Conservation (phyloP, 495 filamentous ascomycete species). For the Xylaria longipes region DNA sequence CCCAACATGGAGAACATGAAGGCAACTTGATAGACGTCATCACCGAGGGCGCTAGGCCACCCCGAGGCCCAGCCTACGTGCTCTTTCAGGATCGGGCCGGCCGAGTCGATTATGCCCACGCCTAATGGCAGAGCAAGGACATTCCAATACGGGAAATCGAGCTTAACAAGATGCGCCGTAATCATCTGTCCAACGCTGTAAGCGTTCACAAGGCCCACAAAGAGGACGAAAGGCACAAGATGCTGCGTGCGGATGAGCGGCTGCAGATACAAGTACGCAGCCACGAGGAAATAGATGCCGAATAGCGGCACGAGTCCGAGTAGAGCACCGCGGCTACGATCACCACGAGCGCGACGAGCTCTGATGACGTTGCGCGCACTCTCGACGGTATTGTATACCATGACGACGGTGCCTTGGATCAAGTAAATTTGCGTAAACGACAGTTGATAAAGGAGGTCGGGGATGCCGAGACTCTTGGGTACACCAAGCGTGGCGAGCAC, state of each 20-base stretch:
- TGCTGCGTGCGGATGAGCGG: slow-evolving; percentile 81
- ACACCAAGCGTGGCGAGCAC: slow-evolving; percentile 77
- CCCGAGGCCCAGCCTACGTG: slow-evolving; percentile 62
- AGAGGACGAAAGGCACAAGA: slow-evolving; percentile 85
- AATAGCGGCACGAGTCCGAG: slow-evolving; percentile 83
- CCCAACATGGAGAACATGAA: slow-evolving; percentile 88
- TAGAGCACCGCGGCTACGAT: slow-evolving; percentile 73
- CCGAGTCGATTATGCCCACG: slow-evolving; percentile 75
- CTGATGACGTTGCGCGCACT: slow-evolving; percentile 82
- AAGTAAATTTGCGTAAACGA: slow-evolving; percentile 92
- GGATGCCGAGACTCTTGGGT: slow-evolving; percentile 67
- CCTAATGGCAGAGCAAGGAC: slow-evolving; percentile 72
- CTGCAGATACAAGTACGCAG: slow-evolving; percentile 80
- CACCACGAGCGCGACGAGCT: slow-evolving; percentile 73
- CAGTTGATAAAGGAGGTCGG: slow-evolving; percentile 72
- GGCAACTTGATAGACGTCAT: slow-evolving; percentile 78
- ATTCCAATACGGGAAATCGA: slow-evolving; percentile 87
- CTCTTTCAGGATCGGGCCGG: slow-evolving; percentile 67
- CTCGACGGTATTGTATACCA: slow-evolving; percentile 80
- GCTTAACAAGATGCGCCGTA: slow-evolving; percentile 84
- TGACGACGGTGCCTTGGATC: slow-evolving; percentile 82
- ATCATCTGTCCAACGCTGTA: slow-evolving; percentile 96
- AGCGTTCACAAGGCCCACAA: slow-evolving; percentile 86
- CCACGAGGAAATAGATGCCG: slow-evolving; percentile 73
- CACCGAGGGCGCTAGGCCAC: slow-evolving; percentile 80